Percentiles rank a stretch among this genome's conserved stretches.
Evolutionary conservation across 495 filamentous ascomycete species (phyloP).

Genomic region (Hyaloscypha bicolor): DNA sequence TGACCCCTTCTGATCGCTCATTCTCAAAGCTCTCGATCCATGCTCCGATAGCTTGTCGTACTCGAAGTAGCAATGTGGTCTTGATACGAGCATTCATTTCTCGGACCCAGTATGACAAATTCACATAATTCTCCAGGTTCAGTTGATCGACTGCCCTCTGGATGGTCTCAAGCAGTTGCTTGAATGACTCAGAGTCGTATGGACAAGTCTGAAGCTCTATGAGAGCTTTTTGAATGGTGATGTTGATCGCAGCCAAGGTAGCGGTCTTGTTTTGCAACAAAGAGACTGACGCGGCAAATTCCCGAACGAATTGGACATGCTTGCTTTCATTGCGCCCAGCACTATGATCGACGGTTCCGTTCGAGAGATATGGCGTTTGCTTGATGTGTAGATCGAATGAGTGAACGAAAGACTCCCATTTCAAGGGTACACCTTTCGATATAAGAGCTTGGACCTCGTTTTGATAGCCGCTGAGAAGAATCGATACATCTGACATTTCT

Average conservation of each 20-base stretch:
- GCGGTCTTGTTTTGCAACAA: slow-evolving; percentile 83
- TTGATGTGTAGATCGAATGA: slow-evolving; percentile 92
- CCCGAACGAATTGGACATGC: slow-evolving; percentile 93
- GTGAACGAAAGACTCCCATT: slow-evolving; percentile 97
- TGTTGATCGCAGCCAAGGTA: slow-evolving; percentile 74
- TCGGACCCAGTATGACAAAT: slow-evolving; percentile 84
- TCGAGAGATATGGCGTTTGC: slow-evolving; percentile 55
- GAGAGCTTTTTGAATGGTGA: slow-evolving; percentile 80
- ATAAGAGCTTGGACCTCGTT: slow-evolving; percentile 83
- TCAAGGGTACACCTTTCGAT: slow-evolving; percentile 80
- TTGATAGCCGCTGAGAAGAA: slow-evolving; percentile 85
- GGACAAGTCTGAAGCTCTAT: slow-evolving; percentile 82
- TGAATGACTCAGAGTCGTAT: slow-evolving; percentile 76
- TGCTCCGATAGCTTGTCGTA: slow-evolving; percentile 75
- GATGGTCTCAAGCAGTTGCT: slow-evolving; percentile 76
- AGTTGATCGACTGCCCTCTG: slow-evolving; percentile 92
- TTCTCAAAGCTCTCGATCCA: slow-evolving; percentile 85
- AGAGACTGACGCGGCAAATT: slow-evolving; percentile 84
- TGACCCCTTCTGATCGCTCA: slow-evolving; percentile 48
- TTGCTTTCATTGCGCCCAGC: slow-evolving; percentile 74
- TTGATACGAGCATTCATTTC: slow-evolving; percentile 85
- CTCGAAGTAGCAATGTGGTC: slow-evolving; percentile 68
- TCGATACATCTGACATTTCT: slow-evolving; percentile 81
- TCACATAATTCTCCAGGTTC: slow-evolving; percentile 92
- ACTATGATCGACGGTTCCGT: slow-evolving; percentile 60